Percentiles rank a stretch among this genome's conserved stretches.
These are phyloP conservation scores for Saccharum spontaneum DNA, from an alignment of 176 grass and related monocot species.

Conservation along the genomic window DNA sequence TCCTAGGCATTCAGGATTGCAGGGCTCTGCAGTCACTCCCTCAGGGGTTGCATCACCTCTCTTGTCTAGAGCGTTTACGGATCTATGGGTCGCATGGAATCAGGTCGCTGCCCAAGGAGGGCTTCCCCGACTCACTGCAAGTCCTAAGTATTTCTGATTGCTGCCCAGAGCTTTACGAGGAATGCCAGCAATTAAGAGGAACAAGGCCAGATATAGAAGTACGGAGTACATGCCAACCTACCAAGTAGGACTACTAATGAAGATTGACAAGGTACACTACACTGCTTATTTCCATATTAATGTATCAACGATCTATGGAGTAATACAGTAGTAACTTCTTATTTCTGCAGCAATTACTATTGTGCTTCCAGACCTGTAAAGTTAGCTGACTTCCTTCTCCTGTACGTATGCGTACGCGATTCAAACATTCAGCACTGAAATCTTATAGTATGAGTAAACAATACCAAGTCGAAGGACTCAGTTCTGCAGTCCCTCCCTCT, in stretches of 20 bases:
- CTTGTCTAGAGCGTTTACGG: accelerated
- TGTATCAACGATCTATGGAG: not conserved
- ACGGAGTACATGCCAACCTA: accelerated
- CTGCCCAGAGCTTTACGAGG: not conserved
- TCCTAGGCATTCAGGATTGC: accelerated
- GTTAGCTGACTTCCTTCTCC: not conserved
- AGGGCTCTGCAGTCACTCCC: not conserved
- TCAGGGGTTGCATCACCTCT: not conserved
- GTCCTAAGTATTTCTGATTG: accelerated
- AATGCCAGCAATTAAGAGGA: not conserved
- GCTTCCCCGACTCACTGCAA: not conserved
- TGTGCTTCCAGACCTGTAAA: not conserved
- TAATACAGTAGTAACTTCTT: not conserved
- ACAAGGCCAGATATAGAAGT: not conserved
- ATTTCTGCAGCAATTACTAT: not conserved
- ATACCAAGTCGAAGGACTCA: too few species aligned
- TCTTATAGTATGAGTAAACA: not conserved
- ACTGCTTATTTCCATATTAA: not conserved
- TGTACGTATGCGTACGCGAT: not conserved
- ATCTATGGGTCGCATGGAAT: accelerated
- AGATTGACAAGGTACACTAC: not conserved
- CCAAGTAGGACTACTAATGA: not conserved
- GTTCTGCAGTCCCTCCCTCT: not conserved
- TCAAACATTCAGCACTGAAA: not conserved
- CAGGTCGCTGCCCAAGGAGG: conserved; percentile 10